Evolutionary conservation across 2,329 filamentous ascomycete genomes (phyloP), one percentile per base, ranked within the genome.

Genomic region (Xylaria sp.): DNA sequence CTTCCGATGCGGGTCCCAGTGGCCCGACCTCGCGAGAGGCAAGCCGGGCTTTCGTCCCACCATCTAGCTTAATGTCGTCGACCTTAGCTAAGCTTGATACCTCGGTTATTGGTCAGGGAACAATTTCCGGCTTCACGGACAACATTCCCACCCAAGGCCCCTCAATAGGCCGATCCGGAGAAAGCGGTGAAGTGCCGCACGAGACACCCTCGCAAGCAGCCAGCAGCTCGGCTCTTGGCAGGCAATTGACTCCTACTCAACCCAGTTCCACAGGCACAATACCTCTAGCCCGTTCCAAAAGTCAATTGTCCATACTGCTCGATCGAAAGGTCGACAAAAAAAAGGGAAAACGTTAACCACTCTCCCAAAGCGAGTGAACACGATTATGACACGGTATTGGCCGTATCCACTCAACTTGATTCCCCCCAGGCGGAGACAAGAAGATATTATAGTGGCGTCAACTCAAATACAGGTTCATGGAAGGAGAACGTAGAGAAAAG

Each of bases 251-350:
- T 4, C 86, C 86, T 28, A 88, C 86, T 0, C 83, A 82, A 64
- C 86, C 85, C 4, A 85, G 81, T 52, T 77, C 81, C 12, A 79
- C 81, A 15, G 79, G 83, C 31, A 78, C 78, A 15, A 80, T 87
- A 8, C 86, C 85, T 3, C 79, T 90, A 58, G 86, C 82, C n/a
- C 82, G 87, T 66, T 86, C 87, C n/a, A 88, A 85, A 77, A 90
- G 88, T 73, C 87, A 90, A 75, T 80, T 90, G 33, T 86, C 85
- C 10, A 79, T 90, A 3, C 80, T 90, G 1, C 80, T 90, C 23
- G 86, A 89, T 72, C 83, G 85, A 43, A 69, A 75, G 46, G 62
- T 69, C 39, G 77, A 79, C 33, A 78, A 78, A 18, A 79, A 76
- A 61, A 78, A 76, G 69, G 25, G 71, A 41, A 75, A 72, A 20